Evolutionary conservation across 495 filamentous ascomycete species (phyloP).

Genomic region (Copromyces sp.): DNA sequence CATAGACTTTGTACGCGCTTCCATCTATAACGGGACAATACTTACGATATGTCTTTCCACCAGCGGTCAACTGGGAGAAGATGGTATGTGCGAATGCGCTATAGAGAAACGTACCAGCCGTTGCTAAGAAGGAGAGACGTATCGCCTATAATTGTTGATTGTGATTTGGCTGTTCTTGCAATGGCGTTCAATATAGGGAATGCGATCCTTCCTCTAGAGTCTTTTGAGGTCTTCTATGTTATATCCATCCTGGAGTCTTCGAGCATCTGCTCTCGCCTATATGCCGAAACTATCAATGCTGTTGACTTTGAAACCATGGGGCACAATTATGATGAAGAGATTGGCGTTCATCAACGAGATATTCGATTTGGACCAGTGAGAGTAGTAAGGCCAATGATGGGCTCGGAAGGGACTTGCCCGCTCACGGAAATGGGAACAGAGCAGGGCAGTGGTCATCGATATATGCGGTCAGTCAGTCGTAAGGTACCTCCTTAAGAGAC

Average conservation of each 20-base stretch:
- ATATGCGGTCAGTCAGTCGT: too few species aligned
- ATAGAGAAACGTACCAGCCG: not conserved
- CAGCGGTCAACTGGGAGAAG: slow-evolving; percentile 35
- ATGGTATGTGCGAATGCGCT: slow-evolving; percentile 39
- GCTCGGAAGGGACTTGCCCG: not conserved
- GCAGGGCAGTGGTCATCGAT: too few species aligned
- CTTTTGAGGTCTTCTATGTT: not conserved
- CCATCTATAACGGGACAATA: not conserved
- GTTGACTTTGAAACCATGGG: not conserved
- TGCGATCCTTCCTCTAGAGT: accelerated
- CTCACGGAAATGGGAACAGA: not conserved
- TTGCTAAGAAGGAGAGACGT: not conserved
- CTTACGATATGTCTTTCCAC: slow-evolving; percentile 20
- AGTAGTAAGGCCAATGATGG: not conserved
- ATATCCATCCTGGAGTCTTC: not conserved
- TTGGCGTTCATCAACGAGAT: not conserved
- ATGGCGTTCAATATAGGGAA: not conserved
- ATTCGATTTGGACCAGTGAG: not conserved
- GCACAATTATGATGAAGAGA: not conserved
- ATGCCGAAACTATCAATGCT: not conserved
- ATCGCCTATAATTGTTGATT: not conserved
- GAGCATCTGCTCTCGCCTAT: not conserved
- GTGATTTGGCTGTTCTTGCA: not conserved
- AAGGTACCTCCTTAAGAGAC: too few species aligned
- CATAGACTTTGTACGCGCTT: not conserved